Base-by-base conservation (phyloP, 2,329 filamentous ascomycete species). In the Arthroderma sp. region DNA sequence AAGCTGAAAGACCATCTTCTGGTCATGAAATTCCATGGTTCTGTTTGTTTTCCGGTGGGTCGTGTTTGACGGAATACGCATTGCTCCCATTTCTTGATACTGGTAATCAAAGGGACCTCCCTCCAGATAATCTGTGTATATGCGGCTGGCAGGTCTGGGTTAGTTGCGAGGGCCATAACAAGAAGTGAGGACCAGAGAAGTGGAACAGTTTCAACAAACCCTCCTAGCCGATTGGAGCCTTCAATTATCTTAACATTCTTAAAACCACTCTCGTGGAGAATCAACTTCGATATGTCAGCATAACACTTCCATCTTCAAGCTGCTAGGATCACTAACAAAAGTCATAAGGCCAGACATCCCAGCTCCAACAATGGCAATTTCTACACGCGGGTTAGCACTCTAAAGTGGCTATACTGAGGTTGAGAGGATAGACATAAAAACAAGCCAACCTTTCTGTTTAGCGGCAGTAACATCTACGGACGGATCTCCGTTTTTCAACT, bases 281-380 rank as follows among this genome's bases (percentile, higher is more conserved):
- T 34, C 8, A 38, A 27, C 36, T 38, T 34, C 32, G 36, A 8
- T 10, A 38, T 8, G 22, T 8, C 36, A n/a, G 22, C 8, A n/a
- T 2, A 38, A 27, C 32, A 34, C 11, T 9, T 11, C 11, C 8
- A 3, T 9, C 11, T 34, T 34, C 32, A 2, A 34, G 32, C 8
- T 9, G 11, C 11, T 9, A 11, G 32, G 11, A 11, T 9, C 8
- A 38, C 36, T 22, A 27, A 69, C 47, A 2, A 63, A 66, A 3
- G 68, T 69, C 22, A 65, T 60, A 32, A 68, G 63, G 36, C 69
- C 68, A 36, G 70, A 69, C 52, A 67, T 66, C 46, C 66, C 66
- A 22, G 59, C 65, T 39, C 66, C 66, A 39, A 69, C 58, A 47
- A 69, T 66, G 50, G 69, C 58, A 30, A 61, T 53, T 1, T 42